These are phyloP conservation scores for Niebla homalea DNA, from an alignment of 495 filamentous ascomycete species.

Conservation along the genomic window DNA sequence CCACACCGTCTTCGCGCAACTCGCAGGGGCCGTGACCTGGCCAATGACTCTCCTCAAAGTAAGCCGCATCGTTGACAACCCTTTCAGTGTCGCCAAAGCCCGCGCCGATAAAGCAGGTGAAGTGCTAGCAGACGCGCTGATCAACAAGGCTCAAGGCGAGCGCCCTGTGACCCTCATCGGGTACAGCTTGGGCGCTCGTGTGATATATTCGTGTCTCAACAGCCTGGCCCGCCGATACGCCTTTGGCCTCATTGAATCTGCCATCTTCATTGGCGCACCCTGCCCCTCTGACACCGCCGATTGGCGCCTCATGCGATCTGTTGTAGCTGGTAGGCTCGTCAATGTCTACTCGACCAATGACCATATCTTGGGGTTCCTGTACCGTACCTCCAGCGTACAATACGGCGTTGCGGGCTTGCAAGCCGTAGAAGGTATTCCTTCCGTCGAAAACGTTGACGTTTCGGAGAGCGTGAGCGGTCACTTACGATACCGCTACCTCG, in stretches of 20 bases:
- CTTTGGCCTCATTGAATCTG: constrained; percentile 79
- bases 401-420: constrained; percentile 66
- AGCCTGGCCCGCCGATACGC: constrained; percentile 60
- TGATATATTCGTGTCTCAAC: constrained; percentile 74
- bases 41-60: constrained; percentile 68
- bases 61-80: constrained; percentile 73
- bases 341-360: constrained; percentile 73
- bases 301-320: constrained; percentile 57
- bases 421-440: constrained; percentile 46
- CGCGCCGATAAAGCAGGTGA: constrained; percentile 78
- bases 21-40: constrained; percentile 55
- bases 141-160: constrained; percentile 80
- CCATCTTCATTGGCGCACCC: constrained; percentile 70
- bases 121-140: constrained; percentile 75
- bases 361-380: constrained; percentile 62
- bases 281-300: constrained; percentile 50
- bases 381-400: constrained; percentile 63
- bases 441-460: constrained; percentile 66
- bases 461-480: constrained; percentile 61
- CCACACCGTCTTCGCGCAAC: constrained; percentile 60
- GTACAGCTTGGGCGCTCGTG: constrained; percentile 79
- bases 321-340: constrained; percentile 59
- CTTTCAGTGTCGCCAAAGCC: constrained; percentile 70
- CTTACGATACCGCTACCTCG: constrained; percentile 53
- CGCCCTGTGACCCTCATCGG: constrained; percentile 78